Base-by-base conservation (phyloP, 305 asterid genomes). In the Fraxinus albicans region DNA sequence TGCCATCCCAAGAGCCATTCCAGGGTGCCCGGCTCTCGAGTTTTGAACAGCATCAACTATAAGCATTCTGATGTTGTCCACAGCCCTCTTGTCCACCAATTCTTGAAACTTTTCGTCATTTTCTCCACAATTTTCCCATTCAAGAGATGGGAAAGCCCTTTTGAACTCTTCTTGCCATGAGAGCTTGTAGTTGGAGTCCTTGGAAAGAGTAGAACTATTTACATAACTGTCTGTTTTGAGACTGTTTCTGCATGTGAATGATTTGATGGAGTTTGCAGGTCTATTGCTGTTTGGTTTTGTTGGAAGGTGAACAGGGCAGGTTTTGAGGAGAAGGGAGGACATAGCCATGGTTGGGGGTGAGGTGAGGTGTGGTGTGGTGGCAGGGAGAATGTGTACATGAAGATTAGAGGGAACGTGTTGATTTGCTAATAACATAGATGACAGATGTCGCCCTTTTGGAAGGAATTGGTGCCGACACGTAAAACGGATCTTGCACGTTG, bases 1-100 rank as follows among this genome's bases (percentile, higher is more conserved):
- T 9, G 91, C 87, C 90, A 91, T 86, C 53, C 92, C 94, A 81
- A 89, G 86, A 3, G 92, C 92, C 94, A 91, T 91, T 27, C 92
- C 90, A 3, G 89, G 90, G 81, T 91, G 94, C 31, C 94, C 92
- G 0, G 91, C 91, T 81, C 83, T 83, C 77, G 91, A 89, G 42
- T 77, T 77, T 53, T 90, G 89, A 47, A 89, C 91, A 0, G 91
- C 81, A 29, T 90, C 91, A 13, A 91, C 86, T 12, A 89, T 88
- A 81, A 91, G 84, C 94, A 91, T 91, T 81, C 91, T 89, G 35
- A 88, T 69, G 75, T 86, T 89, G 76, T 89, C 91, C 60, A 84
- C 91, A 60, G 89, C 73, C 44, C 92, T 84, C 78, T n/a, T 84
- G 73, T 90, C 91, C 80, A 91, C 89, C 79, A 85, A 2, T 81